phyloP scores from a whole-genome alignment of 768 basidiomycete genomes.

The Gloeostereum incarnatum region DNA sequence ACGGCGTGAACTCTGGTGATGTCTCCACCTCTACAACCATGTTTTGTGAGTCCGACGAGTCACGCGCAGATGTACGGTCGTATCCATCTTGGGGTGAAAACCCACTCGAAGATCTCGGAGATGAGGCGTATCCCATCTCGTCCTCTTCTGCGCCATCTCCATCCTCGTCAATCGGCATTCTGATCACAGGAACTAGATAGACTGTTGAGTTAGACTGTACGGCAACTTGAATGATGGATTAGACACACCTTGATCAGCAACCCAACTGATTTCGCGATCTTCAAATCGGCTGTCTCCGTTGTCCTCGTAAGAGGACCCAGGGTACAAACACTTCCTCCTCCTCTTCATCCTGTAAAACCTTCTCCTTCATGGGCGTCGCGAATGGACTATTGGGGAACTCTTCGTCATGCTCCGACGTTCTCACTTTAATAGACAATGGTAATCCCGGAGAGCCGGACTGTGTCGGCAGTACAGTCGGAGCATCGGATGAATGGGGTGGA shows the following conservation, averaged over 20 bases:
- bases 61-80: conserved; percentile 44
- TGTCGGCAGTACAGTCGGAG: conserved; percentile 35
- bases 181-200: conserved; percentile 51
- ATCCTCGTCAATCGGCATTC: conserved; percentile 52
- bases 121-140: conserved; percentile 24
- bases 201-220: no score
- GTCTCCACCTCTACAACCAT: conserved; percentile 57
- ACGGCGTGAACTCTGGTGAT: conserved; percentile 38
- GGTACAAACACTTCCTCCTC: conserved; percentile 61
- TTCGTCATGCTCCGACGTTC: conserved; percentile 47
- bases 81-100: conserved; percentile 36
- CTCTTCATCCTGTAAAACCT: conserved; percentile 44
- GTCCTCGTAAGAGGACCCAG: conserved; percentile 40
- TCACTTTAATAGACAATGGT: conserved; percentile 38
- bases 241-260: conserved; percentile 59
- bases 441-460: conserved; percentile 35
- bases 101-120: conserved; percentile 35
- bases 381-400: conserved; percentile 63
- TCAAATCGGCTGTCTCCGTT: no score
- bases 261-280: conserved; percentile 65
- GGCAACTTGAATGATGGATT: conserved; percentile 5
- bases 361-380: conserved; percentile 60
- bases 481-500: conserved; percentile 41
- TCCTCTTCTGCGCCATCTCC: conserved; percentile 44
- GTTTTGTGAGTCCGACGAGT: conserved; percentile 51